These are phyloP conservation scores for Botrytis elliptica DNA, from an alignment of 2,329 filamentous ascomycete species.

Conservation along the genomic window DNA sequence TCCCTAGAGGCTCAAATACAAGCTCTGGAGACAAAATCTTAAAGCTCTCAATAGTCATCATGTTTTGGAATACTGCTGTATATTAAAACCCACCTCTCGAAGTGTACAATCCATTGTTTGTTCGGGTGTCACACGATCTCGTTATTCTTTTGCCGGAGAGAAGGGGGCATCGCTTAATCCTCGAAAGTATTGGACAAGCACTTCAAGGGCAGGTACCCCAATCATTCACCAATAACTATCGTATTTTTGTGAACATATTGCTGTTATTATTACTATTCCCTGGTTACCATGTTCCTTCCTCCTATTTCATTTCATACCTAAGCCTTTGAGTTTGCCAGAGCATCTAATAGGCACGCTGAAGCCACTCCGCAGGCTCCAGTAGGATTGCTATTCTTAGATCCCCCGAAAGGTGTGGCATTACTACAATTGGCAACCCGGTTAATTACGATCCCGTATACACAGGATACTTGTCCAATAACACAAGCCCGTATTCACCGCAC, in stretches of 20 bases:
- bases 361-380: background rate
- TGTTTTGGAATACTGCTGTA: background rate
- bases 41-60: background rate
- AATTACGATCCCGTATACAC: background rate
- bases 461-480: background rate
- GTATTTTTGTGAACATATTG: background rate
- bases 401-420: background rate
- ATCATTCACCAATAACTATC: background rate
- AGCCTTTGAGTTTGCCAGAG: background rate
- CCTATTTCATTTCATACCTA: background rate
- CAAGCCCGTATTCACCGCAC: background rate
- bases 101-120: background rate
- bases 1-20: background rate
- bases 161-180: background rate
- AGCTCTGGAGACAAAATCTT: background rate
- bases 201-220: background rate
- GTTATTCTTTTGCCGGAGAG: background rate
- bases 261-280: background rate
- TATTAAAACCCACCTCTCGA: background rate
- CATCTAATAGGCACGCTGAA: background rate
- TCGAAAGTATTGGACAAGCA: background rate
- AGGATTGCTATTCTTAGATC: background rate
- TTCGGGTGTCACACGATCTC: background rate
- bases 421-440: background rate
- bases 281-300: no score